phyloP scores from a whole-genome alignment of 1,139 yeast genomes.

The Pichia sp. region DNA sequence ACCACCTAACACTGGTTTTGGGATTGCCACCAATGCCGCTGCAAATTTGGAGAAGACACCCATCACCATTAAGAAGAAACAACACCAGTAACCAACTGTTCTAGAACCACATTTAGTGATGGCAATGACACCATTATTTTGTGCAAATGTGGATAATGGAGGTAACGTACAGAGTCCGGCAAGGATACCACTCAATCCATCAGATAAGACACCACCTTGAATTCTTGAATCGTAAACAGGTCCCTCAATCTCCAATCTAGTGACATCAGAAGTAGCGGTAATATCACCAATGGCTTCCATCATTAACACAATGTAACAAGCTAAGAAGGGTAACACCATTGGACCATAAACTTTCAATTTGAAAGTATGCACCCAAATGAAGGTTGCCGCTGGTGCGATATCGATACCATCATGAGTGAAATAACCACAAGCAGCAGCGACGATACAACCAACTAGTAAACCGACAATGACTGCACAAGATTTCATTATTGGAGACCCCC shows the following conservation, averaged over 20 bases:
- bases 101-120: conserved; percentile 86
- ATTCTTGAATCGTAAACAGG: conserved; percentile 71
- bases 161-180: conserved; percentile 73
- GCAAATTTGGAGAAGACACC: conserved; percentile 86
- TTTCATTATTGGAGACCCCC: conserved; percentile 93
- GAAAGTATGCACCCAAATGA: conserved; percentile 84
- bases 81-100: conserved; percentile 84
- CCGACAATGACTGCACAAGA: conserved; percentile 88
- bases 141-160: conserved; percentile 87
- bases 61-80: conserved; percentile 74
- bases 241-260: conserved; percentile 78
- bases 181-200: conserved; percentile 62
- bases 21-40: conserved; percentile 81
- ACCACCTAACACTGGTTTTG: conserved; percentile 81
- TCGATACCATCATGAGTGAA: conserved; percentile 51
- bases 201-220: conserved; percentile 89
- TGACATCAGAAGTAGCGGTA: conserved; percentile 88
- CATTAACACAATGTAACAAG: conserved; percentile 71
- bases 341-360: conserved; percentile 72
- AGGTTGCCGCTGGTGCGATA: conserved; percentile 76
- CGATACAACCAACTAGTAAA: conserved; percentile 78
- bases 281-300: conserved; percentile 94
- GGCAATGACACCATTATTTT: conserved; percentile 89
- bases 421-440: conserved; percentile 86
- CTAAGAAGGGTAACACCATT: conserved; percentile 72